Conservation (phyloP, 2,329 filamentous ascomycete species). For the Pseudocercospora ulei region DNA sequence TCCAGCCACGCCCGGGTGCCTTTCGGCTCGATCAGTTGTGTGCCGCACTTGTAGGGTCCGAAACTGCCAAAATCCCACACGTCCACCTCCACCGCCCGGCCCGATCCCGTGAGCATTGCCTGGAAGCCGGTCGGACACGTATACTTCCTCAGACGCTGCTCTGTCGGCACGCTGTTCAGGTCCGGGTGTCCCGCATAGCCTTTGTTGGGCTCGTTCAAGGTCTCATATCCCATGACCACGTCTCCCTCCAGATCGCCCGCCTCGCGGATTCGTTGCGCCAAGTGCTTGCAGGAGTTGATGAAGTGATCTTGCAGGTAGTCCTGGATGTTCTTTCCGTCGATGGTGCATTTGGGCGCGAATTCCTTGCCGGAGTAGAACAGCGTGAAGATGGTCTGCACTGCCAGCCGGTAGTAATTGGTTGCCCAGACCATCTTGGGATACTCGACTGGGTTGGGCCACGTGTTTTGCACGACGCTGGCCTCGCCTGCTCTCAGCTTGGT, state of each 20-base stretch:
- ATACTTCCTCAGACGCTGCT: slow-evolving; percentile 85
- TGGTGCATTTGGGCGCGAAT: slow-evolving; percentile 91
- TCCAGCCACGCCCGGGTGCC: slow-evolving; percentile 73
- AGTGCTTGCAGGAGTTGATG: slow-evolving; percentile 64
- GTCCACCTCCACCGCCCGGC: slow-evolving; percentile 77
- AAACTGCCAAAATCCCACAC: slow-evolving; percentile 90
- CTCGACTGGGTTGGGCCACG: slow-evolving; percentile 68
- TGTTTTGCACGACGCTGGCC: slow-evolving; percentile 90
- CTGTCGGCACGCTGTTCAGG: slow-evolving; percentile 67
- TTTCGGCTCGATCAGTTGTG: slow-evolving; percentile 73
- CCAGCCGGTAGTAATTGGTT: slow-evolving; percentile 86
- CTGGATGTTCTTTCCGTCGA: slow-evolving; percentile 90
- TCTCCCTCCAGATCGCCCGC: slow-evolving; percentile 80
- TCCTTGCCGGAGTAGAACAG: slow-evolving; percentile 84
- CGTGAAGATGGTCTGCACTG: slow-evolving; percentile 83
- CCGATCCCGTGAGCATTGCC: slow-evolving; percentile 81
- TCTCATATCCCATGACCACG: slow-evolving; percentile 91
- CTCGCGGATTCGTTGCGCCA: slow-evolving; percentile 76
- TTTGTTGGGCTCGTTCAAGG: slow-evolving; percentile 85
- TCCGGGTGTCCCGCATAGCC: slow-evolving; percentile 78
- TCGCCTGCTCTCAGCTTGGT: slow-evolving; percentile 75
- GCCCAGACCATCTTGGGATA: slow-evolving; percentile 99
- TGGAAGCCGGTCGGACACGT: slow-evolving; percentile 93
- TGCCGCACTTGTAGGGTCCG: slow-evolving; percentile 82
- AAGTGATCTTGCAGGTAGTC: slow-evolving; percentile 89